A percentile compares a stretch with the other conserved stretches of the same genome.
Conservation (phyloP, 1,139 yeast genomes). For the Nakaseomyces nivariensis region DNA sequence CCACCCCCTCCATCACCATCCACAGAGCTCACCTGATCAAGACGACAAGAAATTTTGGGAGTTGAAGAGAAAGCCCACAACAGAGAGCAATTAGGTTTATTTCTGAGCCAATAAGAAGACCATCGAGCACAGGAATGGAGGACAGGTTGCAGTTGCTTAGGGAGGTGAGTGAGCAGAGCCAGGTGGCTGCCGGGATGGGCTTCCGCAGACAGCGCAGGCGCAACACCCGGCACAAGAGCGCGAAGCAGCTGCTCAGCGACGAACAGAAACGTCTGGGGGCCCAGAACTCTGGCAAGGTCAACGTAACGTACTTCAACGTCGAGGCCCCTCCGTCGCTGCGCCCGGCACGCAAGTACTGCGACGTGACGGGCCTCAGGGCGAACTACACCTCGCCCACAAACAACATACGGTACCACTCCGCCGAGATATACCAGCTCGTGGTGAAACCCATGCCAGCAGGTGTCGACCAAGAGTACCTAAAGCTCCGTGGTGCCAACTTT, state of each 20-base stretch:
- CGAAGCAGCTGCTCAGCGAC: slow-evolving; percentile 65
- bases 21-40: no score
- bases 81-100: no score
- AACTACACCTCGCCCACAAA: slow-evolving; percentile 67
- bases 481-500: slow-evolving; percentile 81
- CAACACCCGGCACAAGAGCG: slow-evolving; percentile 61
- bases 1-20: not conserved
- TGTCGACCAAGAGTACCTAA: slow-evolving; percentile 85
- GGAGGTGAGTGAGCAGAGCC: slow-evolving; percentile 17
- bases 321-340: slow-evolving; percentile 82
- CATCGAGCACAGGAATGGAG: slow-evolving; percentile 5
- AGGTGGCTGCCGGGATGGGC: slow-evolving; percentile 12
- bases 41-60: no score
- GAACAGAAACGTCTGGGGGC: slow-evolving; percentile 39
- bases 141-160: slow-evolving; percentile 22
- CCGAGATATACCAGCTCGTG: slow-evolving; percentile 73
- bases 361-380: slow-evolving; percentile 82
- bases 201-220: slow-evolving; percentile 46
- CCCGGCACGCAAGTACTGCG: slow-evolving; percentile 83
- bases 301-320: slow-evolving; percentile 49
- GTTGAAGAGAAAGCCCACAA: no score
- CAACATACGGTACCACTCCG: slow-evolving; percentile 70
- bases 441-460: slow-evolving; percentile 78
- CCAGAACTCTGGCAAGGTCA: slow-evolving; percentile 9
- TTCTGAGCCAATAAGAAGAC: not conserved